Evolutionary conservation across 1,284 basidiomycete species (phyloP).

Genomic region (Retiboletus flavoniger): DNA sequence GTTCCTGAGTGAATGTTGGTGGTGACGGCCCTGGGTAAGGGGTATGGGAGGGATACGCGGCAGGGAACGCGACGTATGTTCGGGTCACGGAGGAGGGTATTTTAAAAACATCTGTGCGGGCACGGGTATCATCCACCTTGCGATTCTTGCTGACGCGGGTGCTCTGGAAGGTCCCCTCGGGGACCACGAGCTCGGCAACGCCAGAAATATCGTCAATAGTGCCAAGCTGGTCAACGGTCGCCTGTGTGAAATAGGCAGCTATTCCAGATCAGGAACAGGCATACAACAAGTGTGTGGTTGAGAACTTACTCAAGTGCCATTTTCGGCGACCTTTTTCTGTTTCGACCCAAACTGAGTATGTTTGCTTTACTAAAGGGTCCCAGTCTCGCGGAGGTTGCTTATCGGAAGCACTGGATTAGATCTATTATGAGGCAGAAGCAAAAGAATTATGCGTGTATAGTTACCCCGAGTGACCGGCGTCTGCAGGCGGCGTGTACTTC

Average conservation of each 20-base stretch:
- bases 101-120: conserved; percentile 30
- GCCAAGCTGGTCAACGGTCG: conserved; percentile 60
- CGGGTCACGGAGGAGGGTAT: conserved; percentile 37
- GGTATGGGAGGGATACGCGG: conserved; percentile 35
- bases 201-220: conserved; percentile 62
- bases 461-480: conserved; percentile 44
- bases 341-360: conserved; percentile 71
- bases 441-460: conserved; percentile 9
- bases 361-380: conserved; percentile 75
- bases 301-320: conserved; percentile 70
- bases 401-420: conserved; percentile 33
- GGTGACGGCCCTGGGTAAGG: conserved; percentile 32
- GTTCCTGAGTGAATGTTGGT: conserved; percentile 26
- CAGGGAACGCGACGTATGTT: conserved; percentile 58
- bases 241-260: conserved; percentile 79
- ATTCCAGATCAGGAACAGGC: conserved; percentile 16
- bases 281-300: conserved; percentile 16
- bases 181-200: conserved; percentile 53
- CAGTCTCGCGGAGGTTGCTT: conserved; percentile 58
- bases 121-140: conserved; percentile 31
- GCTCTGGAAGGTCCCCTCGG: conserved; percentile 62
- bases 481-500: conserved; percentile 53
- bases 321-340: conserved; percentile 63
- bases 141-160: conserved; percentile 55
- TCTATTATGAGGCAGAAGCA: conserved; percentile 13